Base-by-base conservation (phyloP, 139 green algal genomes). In the Yamagishiella unicocca region DNA sequence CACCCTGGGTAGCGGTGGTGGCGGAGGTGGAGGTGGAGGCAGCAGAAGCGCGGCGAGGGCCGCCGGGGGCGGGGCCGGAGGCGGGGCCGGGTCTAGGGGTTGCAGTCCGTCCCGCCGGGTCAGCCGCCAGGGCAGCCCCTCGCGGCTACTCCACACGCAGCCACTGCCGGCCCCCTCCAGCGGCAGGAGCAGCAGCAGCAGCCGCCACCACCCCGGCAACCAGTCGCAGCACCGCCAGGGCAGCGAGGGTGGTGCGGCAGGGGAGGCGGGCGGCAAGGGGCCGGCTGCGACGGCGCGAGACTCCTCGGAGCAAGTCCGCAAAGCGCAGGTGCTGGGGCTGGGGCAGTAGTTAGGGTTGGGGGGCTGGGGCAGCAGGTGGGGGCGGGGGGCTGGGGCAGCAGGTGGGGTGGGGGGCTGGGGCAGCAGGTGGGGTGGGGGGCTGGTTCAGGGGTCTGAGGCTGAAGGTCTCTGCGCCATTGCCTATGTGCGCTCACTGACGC, bases 261-360 rank as follows among this genome's bases (percentile, higher is more conserved):
- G 19, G 5, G n/a, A 72, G 4, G 6, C 64, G n/a, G n/a, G n/a
- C n/a, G n/a, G n/a, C n/a, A n/a, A n/a, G n/a, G n/a, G n/a, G n/a
- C n/a, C n/a, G n/a, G n/a, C n/a, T n/a, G n/a, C n/a, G 27, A 64
- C 72, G 70, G 38, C 14, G 2, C 53, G 53, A 21, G 77, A 84
- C n/a, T 0, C 77, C 17, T 42, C 42, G 27, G 79, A 76, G 27
- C 42, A 86, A 7, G 80, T 86, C 38, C 62, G 80, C 10, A 43
- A 45, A 14, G 62, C 80, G n/a, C 80, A 83, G 76, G 76, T 83
- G 76, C n/a, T n/a, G n/a, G n/a, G n/a, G n/a, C n/a, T n/a, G n/a
- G n/a, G n/a, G n/a, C n/a, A n/a, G n/a, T n/a, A n/a, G n/a, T n/a
- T n/a, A n/a, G n/a, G n/a, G n/a, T n/a, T n/a, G n/a, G n/a, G n/a